A percentile compares a stretch with the other conserved stretches of the same genome.
These are phyloP conservation scores for Podospora sp. DNA, from an alignment of 495 filamentous ascomycete genomes.

Conservation along the genomic window DNA sequence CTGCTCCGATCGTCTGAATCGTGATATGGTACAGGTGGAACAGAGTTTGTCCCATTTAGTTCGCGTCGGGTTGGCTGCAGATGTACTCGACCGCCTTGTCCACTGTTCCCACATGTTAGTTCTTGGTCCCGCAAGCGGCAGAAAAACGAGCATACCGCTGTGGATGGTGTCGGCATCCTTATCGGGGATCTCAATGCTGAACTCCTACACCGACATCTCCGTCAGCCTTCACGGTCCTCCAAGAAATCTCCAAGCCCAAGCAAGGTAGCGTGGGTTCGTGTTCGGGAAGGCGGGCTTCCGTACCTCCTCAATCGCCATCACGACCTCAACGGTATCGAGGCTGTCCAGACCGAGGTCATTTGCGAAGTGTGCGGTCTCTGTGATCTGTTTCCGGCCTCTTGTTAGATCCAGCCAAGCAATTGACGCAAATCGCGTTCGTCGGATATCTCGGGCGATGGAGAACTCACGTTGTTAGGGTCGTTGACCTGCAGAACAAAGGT, in stretches of 20 bases:
- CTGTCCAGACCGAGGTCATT: slow-evolving; percentile 96
- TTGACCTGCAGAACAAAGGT: slow-evolving; percentile 57
- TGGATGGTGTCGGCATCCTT: slow-evolving; percentile 97
- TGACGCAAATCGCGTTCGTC: background rate
- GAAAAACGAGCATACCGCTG: slow-evolving; percentile 71
- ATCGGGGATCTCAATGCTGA: slow-evolving; percentile 99
- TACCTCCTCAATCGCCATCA: slow-evolving; percentile 99
- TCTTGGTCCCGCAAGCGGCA: background rate
- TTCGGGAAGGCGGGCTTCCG: slow-evolving; percentile 25
- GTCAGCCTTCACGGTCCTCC: slow-evolving; percentile 8
- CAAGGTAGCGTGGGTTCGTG: background rate
- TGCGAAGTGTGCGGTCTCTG: slow-evolving; percentile 78
- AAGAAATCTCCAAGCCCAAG: background rate
- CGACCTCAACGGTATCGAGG: slow-evolving; percentile 97
- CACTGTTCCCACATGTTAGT: slow-evolving; percentile 59
- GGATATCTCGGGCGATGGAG: background rate
- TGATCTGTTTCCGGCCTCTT: slow-evolving; percentile 62
- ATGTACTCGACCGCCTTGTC: slow-evolving; percentile 97
- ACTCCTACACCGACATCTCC: slow-evolving; percentile 65
- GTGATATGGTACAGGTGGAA: slow-evolving; percentile 32
- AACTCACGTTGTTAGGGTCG: slow-evolving; percentile 72
- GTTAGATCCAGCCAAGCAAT: slow-evolving; percentile 12
- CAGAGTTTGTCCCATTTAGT: slow-evolving; percentile 34
- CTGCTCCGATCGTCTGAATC: slow-evolving; percentile 22
- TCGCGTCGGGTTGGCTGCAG: slow-evolving; percentile 84